Conservation (phyloP, 805 yeast species). For the Schizosaccharomyces octosporus region DNA sequence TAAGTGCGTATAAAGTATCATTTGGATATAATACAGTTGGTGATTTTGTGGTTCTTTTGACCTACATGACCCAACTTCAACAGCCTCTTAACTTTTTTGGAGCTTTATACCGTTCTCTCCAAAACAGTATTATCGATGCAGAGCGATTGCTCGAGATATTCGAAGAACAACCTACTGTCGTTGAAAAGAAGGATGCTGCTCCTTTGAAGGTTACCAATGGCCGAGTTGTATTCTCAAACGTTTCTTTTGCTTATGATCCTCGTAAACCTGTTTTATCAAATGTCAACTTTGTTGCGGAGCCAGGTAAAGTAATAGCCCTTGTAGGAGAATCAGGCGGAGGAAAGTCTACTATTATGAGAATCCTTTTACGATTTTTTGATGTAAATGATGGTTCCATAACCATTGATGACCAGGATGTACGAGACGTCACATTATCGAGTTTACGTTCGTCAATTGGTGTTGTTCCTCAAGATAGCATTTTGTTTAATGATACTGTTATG, state of each 20-base stretch:
- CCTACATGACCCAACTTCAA: slow-evolving; percentile 7
- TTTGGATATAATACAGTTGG: slow-evolving; percentile 6
- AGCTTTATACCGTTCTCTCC: slow-evolving; percentile 5
- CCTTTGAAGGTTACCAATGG: slow-evolving; percentile 3
- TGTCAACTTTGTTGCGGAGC: slow-evolving; percentile 32
- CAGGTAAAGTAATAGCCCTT: slow-evolving; percentile 74
- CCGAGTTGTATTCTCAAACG: slow-evolving; percentile 31
- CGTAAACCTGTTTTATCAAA: slow-evolving; percentile 31
- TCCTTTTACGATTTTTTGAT: slow-evolving; percentile 64
- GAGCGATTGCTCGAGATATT: slow-evolving; percentile 6
- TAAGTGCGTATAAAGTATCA: slow-evolving; percentile 6
- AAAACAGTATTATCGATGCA: slow-evolving; percentile 7
- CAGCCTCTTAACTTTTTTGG: slow-evolving; percentile 7
- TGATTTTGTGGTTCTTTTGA: slow-evolving; percentile 6
- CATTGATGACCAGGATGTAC: slow-evolving; percentile 40
- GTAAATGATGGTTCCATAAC: slow-evolving; percentile 37
- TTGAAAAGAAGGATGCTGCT: slow-evolving; percentile 2
- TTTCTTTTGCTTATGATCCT: slow-evolving; percentile 44
- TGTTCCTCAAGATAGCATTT: slow-evolving; percentile 76
- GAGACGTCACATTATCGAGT: slow-evolving; percentile 40
- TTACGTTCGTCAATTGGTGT: slow-evolving; percentile 54
- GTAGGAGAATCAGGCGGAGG: slow-evolving; percentile 96
- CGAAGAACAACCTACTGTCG: slow-evolving; percentile 5
- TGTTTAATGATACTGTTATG: slow-evolving; percentile 61
- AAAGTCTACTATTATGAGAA: slow-evolving; percentile 62